Percentiles rank a stretch among this genome's conserved stretches.
Evolutionary conservation across 495 filamentous ascomycete species (phyloP).

Genomic region (Podospora bellae-mahoneyi): DNA sequence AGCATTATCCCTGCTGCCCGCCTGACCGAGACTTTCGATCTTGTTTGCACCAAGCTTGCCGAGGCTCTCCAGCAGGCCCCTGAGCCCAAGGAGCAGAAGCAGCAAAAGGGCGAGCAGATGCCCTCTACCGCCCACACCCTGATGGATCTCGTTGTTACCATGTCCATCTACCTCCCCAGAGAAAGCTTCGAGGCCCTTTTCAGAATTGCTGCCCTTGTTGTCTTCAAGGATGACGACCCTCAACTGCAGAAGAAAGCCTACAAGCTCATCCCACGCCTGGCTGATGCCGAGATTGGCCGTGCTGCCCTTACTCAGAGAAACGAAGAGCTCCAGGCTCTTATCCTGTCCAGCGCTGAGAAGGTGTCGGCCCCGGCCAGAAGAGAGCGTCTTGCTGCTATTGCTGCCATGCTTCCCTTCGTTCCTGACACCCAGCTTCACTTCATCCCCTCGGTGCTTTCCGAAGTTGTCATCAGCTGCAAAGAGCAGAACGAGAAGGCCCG

Average conservation of each 20-base stretch:
- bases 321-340: conserved; percentile 69
- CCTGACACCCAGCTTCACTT: conserved; percentile 78
- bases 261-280: conserved; percentile 88
- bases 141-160: conserved; percentile 92
- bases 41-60: conserved; percentile 80
- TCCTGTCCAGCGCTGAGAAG: conserved; percentile 73
- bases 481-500: conserved; percentile 94
- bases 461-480: conserved; percentile 92
- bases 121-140: conserved; percentile 92
- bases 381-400: conserved; percentile 79
- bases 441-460: conserved; percentile 83
- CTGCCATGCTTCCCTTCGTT: conserved; percentile 71
- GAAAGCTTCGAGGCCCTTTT: conserved; percentile 79
- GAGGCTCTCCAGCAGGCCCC: conserved; percentile 62
- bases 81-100: conserved; percentile 51
- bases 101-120: conserved; percentile 59
- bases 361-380: conserved; percentile 77
- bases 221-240: conserved; percentile 73
- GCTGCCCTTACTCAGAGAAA: conserved; percentile 68
- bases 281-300: conserved; percentile 69
- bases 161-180: conserved; percentile 86
- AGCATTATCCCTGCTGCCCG: conserved; percentile 76
- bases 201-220: conserved; percentile 72
- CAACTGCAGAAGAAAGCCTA: conserved; percentile 99
- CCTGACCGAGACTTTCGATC: conserved; percentile 78